These are phyloP conservation scores for Metarhizium humberi DNA, from an alignment of 2,329 filamentous ascomycete genomes.

Conservation along the genomic window DNA sequence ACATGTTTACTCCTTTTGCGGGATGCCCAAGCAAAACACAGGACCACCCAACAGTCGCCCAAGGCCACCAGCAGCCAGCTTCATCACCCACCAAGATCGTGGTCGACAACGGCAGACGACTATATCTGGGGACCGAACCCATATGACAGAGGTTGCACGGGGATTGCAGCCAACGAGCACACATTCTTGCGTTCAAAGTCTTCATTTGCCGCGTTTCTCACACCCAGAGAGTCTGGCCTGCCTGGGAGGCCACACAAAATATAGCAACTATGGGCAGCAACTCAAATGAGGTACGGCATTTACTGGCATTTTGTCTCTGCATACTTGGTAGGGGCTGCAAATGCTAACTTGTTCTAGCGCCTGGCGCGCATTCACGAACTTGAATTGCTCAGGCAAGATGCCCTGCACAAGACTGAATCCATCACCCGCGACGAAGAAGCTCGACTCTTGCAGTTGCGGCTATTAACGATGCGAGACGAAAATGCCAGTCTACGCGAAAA, in stretches of 20 bases:
- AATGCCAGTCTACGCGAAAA: constrained; percentile 59
- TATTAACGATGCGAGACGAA: constrained; percentile 66
- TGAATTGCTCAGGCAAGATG: constrained; percentile 61
- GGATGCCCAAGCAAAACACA: constrained; percentile 17
- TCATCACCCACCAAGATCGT: neutral
- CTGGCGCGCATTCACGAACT: constrained; percentile 41
- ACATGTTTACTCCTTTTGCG: constrained; percentile 19
- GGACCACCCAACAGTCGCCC: constrained; percentile 2
- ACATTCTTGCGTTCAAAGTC: neutral
- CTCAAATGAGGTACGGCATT: constrained; percentile 17
- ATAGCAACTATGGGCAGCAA: constrained; percentile 16
- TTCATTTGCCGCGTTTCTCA: neutral
- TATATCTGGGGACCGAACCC: neutral
- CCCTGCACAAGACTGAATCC: constrained; percentile 53
- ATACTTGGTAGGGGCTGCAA: constrained; percentile 3
- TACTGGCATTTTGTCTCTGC: neutral
- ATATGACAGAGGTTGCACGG: neutral
- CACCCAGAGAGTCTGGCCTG: neutral
- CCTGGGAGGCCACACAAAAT: neutral
- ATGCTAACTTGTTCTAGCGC: constrained; percentile 25
- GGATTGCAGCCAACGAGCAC: neutral
- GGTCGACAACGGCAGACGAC: neutral
- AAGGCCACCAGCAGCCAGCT: neutral
- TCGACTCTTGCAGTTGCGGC: constrained; percentile 58
- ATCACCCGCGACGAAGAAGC: constrained; percentile 67